Evolutionary conservation across 192 early-diverging fungal genomes (phyloP), one percentile per base, ranked within the genome.

Genomic region (Umbelopsis sp.): DNA sequence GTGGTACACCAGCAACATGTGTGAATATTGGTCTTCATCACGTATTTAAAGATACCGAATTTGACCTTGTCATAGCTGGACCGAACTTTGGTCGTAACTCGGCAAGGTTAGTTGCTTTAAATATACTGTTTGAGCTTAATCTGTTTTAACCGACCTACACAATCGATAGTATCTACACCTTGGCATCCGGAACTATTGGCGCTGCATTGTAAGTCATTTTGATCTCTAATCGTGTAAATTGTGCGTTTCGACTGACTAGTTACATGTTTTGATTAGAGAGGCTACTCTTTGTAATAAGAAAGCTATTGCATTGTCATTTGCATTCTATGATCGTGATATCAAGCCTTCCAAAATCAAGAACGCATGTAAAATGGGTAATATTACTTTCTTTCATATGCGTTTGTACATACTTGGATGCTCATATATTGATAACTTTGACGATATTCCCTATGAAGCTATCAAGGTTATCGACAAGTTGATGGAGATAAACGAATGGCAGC

Each of bases 171-270:
- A 69, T 71, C 14, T 77, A 76, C 34, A 83, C 77, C 11, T 65
- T 83, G 20, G 66, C 81, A 22, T 83, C 82, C 20, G 82, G 82
- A 2, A 83, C 82, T 14, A 77, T 83, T 66, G 82, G 82, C 29
- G 80, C 66, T 25, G 82, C 82, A 16, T 32, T 83, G 70, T 76
- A 66, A 71, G 59, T 59, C 31, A 49, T 49, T 6, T 49, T 49
- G 47, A n/a, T 2, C 16, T 47, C 26, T 38, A 44, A 11, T 43
- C 26, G 14, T 29, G 31, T n/a, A 34, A 22, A 26, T 22, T 2
- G 8, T 53, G 11, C 24, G n/a, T 53, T 5, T 24, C 24, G 26
- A n/a, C 14, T 53, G 0, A 14, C 24, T 26, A 25, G 24, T 53
- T 25, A 24, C 7, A 11, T 22, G 52, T 25, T 0, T 6, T 31